Base-by-base conservation (phyloP, 164 flowering plant species). In the Vitis rotundifolia region DNA sequence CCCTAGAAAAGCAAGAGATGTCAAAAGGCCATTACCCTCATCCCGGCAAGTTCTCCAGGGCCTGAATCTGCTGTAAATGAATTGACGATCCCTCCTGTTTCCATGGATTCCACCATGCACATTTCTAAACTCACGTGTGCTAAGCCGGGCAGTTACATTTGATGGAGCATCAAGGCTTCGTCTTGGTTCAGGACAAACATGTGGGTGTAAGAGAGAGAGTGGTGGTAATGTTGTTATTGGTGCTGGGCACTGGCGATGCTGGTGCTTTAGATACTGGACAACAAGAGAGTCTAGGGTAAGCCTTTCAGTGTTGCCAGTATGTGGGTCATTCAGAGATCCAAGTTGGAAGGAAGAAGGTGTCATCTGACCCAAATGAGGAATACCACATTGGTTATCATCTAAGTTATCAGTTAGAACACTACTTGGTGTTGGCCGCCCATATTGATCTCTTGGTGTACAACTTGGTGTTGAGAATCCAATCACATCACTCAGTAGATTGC, bases 141-240 rank as follows among this genome's bases (percentile, higher is more conserved):
- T 84, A 66, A 93, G 85, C 18, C 99, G 84, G 19, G 94, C 80
- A 5, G 98, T 88, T 1, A 93, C 82, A 80, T 96, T 96, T 59
- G 87, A 81, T 63, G 99, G 98, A n/a, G 92, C 91, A 80, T 93
- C 98, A 70, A 91, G 84, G 73, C 85, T 88, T 71, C 87, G 82
- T 68, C 77, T 88, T 65, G 98, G 90, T 76, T 93, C 99, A 48
- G 99, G 98, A 76, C 99, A 96, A 55, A 89, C 86, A 75, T 96
- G 99, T 8, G 97, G 93, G 48, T 91, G 95, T 63, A 91, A 78
- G 14, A 96, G 90, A 68, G 98, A 91, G 59, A 96, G 93, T 18
- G 99, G 97, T 1, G 99, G 99, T 68, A 96, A 85, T 62, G 99
- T 96, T 10, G 99, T 90, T 31, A 96, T 96, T 37, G 99, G 99